Evolutionary conservation across 805 yeast species (phyloP).

Genomic region (Teunomyces pallodes): DNA sequence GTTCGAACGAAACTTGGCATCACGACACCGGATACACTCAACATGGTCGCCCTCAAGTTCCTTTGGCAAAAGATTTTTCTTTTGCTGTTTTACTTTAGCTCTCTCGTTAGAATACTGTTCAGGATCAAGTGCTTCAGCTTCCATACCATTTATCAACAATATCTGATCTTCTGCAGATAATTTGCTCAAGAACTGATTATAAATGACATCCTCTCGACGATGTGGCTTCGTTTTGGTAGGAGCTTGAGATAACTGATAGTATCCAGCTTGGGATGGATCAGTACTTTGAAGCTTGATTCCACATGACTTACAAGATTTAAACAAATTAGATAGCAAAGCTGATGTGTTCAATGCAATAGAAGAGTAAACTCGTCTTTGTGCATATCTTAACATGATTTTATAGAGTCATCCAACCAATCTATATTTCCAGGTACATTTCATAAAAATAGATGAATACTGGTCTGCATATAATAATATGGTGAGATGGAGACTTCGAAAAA

Average conservation of each 20-base stretch:
- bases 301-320: slow-evolving; percentile 50
- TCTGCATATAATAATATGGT: not conserved
- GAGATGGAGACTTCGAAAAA: not conserved
- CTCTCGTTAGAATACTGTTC: slow-evolving; percentile 1
- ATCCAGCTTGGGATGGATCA: slow-evolving; percentile 42
- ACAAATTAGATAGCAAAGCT: slow-evolving; percentile 9
- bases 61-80: not conserved
- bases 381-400: not conserved
- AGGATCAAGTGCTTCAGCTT: not conserved
- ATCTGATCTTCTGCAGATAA: slow-evolving; percentile 26
- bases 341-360: slow-evolving; percentile 8
- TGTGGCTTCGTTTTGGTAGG: not conserved
- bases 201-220: slow-evolving; percentile 25
- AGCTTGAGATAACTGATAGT: slow-evolving; percentile 21
- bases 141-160: slow-evolving; percentile 21
- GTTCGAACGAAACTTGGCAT: slow-evolving; percentile 44
- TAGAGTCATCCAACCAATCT: not conserved
- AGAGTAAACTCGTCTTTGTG: not conserved
- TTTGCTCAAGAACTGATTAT: slow-evolving; percentile 13
- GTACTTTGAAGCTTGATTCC: slow-evolving; percentile 51
- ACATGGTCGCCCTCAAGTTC: slow-evolving; percentile 9
- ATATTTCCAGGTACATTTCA: not conserved
- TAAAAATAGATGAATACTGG: not conserved
- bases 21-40: slow-evolving; percentile 57
- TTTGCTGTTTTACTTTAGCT: slow-evolving; percentile 2